Conservation (phyloP, 2,329 filamentous ascomycete species). For the Aspergillus uvarum region DNA sequence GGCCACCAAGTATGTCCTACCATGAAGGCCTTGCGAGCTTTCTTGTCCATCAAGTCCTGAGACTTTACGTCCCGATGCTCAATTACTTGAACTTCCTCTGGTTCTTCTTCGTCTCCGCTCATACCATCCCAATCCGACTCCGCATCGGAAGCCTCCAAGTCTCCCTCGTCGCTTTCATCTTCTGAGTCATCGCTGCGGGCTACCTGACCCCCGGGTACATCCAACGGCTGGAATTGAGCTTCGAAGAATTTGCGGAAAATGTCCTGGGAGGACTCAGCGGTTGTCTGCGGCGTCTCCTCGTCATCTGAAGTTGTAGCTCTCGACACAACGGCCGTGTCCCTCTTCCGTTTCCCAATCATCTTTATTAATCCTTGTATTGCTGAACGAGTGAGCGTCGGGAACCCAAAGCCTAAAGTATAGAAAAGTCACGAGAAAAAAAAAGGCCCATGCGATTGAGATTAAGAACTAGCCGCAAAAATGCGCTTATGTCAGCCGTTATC, state of each 20-base stretch:
- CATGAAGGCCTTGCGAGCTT: slow-evolving; percentile 78
- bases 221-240: slow-evolving; percentile 76
- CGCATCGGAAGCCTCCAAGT: slow-evolving; percentile 25
- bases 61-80: slow-evolving; percentile 54
- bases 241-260: slow-evolving; percentile 85
- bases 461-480: not conserved
- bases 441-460: not conserved
- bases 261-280: slow-evolving; percentile 60
- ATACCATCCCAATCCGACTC: slow-evolving; percentile 64
- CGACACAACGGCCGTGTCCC: slow-evolving; percentile 37
- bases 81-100: slow-evolving; percentile 57
- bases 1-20: slow-evolving; percentile 42
- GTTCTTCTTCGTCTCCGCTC: slow-evolving; percentile 51
- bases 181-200: slow-evolving; percentile 17
- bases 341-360: slow-evolving; percentile 52
- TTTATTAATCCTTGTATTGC: slow-evolving; percentile 20
- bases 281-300: slow-evolving; percentile 22
- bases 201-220: slow-evolving; percentile 26
- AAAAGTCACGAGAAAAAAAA: not conserved
- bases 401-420: not conserved
- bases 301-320: slow-evolving; percentile 24
- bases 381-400: not conserved
- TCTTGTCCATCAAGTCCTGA: slow-evolving; percentile 58
- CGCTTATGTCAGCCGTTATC: not conserved
- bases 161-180: slow-evolving; percentile 24